Conservation (phyloP, 2,329 filamentous ascomycete genomes). For the Bipolaris zeicola region DNA sequence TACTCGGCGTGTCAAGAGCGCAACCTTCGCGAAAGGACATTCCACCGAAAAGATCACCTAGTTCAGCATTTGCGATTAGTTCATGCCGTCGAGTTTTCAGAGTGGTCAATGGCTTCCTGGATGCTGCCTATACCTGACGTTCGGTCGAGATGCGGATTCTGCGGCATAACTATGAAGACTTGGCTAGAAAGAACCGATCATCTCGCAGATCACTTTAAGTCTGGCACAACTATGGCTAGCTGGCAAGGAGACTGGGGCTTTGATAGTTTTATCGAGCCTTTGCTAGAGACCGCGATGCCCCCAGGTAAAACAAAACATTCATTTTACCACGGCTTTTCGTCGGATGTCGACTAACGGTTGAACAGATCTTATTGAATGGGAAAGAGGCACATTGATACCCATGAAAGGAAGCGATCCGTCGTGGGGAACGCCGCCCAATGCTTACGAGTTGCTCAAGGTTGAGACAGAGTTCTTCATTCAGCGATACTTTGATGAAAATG, state of each 20-base stretch:
- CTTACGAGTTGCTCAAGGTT: conserved; percentile 32
- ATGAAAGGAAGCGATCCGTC: conserved; percentile 30
- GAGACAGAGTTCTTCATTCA: conserved; percentile 33
- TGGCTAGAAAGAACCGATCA: conserved; percentile 35
- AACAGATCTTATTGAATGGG: conserved; percentile 29
- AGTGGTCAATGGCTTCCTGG: conserved; percentile 45
- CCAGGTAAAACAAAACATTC: conserved; percentile 18
- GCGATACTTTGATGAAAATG: conserved; percentile 25
- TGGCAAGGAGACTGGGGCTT: conserved; percentile 39
- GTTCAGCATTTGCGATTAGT: conserved; percentile 36
- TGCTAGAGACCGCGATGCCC: conserved; percentile 29
- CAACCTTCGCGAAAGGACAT: conserved; percentile 31
- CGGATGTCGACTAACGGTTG: background rate
- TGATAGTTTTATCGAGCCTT: conserved; percentile 16
- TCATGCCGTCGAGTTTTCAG: conserved; percentile 25
- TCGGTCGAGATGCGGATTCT: conserved; percentile 33
- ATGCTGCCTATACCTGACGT: conserved; percentile 32
- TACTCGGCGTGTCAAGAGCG: conserved; percentile 29
- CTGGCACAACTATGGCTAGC: conserved; percentile 29
- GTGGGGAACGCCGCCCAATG: conserved; percentile 31
- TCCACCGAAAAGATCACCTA: conserved; percentile 38
- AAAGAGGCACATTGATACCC: conserved; percentile 27
- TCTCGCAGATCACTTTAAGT: conserved; percentile 35
- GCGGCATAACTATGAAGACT: conserved; percentile 22
- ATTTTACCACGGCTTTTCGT: fast-evolving